A percentile compares a stretch with the other conserved stretches of the same genome.
phyloP scores from a whole-genome alignment of 148 eudicot species.

The Chenopodium quinoa region DNA sequence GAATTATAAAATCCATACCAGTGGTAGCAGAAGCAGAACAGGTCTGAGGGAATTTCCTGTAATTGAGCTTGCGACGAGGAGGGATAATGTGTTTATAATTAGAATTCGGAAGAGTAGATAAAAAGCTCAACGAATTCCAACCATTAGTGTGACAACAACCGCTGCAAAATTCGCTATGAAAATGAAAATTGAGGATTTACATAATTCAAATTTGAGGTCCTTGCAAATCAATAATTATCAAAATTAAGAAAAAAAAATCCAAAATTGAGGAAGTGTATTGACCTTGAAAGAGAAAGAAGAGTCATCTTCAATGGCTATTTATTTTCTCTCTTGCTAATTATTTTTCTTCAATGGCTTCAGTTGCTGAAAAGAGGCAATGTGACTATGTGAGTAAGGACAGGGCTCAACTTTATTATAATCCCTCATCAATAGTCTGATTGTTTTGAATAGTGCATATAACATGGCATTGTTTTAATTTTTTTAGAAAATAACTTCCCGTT shows the following conservation, averaged over 20 bases:
- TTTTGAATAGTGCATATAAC: no score
- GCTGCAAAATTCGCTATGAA: conserved; percentile 25
- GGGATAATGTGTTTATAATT: neutral
- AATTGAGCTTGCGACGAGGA: conserved; percentile 17
- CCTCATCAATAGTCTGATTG: neutral
- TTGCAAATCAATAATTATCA: neutral
- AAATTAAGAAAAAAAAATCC: neutral
- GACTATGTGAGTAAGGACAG: neutral
- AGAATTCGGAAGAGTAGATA: conserved; percentile 20
- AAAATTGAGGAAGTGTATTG: neutral
- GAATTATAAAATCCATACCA: neutral
- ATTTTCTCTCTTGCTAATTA: neutral
- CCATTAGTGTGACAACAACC: conserved; percentile 39
- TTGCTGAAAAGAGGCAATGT: neutral
- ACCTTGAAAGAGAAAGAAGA: conserved; percentile 37
- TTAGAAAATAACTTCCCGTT: no score
- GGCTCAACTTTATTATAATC: neutral
- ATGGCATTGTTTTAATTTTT: no score
- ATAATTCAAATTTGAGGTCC: neutral
- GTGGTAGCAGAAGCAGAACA: conserved; percentile 35
- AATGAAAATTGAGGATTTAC: neutral
- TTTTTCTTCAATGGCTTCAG: neutral
- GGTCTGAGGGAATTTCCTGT: conserved; percentile 31
- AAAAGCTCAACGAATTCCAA: conserved; percentile 58
- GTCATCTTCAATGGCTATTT: conserved; percentile 9